phyloP scores from a whole-genome alignment of 495 filamentous ascomycete species.

The Bryoglossum gracile region DNA sequence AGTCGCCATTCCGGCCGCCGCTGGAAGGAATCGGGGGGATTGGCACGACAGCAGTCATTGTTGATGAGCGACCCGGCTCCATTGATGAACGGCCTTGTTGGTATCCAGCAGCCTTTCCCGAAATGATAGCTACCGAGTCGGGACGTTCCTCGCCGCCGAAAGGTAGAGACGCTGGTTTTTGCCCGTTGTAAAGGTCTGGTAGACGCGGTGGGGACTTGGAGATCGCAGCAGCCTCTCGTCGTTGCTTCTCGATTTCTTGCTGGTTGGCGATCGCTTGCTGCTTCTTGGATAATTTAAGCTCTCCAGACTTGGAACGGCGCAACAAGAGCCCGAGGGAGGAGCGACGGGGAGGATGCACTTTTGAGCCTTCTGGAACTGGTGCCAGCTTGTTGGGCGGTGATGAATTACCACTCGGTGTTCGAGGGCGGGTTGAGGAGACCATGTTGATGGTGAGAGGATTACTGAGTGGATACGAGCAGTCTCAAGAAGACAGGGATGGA shows the following conservation, averaged over 20 bases:
- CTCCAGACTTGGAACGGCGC: constrained; percentile 74
- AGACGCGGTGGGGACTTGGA: constrained; percentile 70
- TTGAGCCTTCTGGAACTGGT: constrained; percentile 19
- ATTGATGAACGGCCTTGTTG: constrained; percentile 20
- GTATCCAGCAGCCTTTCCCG: constrained; percentile 37
- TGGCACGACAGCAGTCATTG: constrained; percentile 14
- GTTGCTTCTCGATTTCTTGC: constrained; percentile 61
- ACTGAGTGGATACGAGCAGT: constrained; percentile 23
- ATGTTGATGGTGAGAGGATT: constrained; percentile 9
- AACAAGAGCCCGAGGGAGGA: constrained; percentile 60
- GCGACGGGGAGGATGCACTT: constrained; percentile 31
- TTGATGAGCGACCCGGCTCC: constrained; percentile 14
- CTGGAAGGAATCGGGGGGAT: constrained; percentile 44
- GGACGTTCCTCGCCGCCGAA: constrained; percentile 67
- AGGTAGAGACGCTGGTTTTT: constrained; percentile 11
- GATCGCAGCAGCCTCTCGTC: constrained; percentile 51
- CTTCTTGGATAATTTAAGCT: constrained; percentile 65
- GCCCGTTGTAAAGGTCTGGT: constrained; percentile 61
- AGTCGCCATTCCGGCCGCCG: constrained; percentile 36
- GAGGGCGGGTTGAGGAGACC: constrained; percentile 22
- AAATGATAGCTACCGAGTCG: constrained; percentile 58
- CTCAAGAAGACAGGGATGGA: constrained; percentile 20
- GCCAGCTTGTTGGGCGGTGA: constrained; percentile 19
- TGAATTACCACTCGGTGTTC: constrained; percentile 20
- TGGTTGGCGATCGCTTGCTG: constrained; percentile 47